Evolutionary conservation across 2,329 filamentous ascomycete species (phyloP).

Genomic region (Sclerotinia sclerotiorum): DNA sequence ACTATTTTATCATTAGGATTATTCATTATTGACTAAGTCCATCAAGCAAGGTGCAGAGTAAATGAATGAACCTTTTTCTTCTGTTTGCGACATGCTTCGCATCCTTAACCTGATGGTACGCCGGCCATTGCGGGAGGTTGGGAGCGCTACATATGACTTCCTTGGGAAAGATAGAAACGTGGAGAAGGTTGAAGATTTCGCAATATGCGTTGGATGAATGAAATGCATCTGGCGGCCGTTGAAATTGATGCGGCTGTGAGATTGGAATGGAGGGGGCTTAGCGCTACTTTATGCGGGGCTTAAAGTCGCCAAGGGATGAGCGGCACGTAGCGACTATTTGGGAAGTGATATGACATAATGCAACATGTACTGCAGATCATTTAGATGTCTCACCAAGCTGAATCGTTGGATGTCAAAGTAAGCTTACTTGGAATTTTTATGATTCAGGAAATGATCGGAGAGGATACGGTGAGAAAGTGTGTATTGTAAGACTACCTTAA

Average conservation of each 20-base stretch:
- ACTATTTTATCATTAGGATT: neutral
- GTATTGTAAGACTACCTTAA: neutral
- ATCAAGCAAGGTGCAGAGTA: neutral
- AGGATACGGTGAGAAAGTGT: neutral
- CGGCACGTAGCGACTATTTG: neutral
- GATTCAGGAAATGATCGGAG: neutral
- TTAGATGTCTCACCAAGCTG: neutral
- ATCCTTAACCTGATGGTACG: constrained; percentile 52
- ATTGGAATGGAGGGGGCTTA: constrained; percentile 2
- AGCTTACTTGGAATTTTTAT: constrained; percentile 2
- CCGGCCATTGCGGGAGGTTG: constrained; percentile 46
- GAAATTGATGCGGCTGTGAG: neutral
- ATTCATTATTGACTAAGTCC: neutral
- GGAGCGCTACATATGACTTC: neutral
- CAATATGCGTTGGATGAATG: neutral
- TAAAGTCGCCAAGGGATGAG: neutral
- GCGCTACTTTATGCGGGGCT: neutral
- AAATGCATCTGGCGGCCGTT: neutral
- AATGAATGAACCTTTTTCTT: constrained; percentile 52
- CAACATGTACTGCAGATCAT: neutral
- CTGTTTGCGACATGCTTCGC: constrained; percentile 51
- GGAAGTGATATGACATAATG: constrained; percentile 17
- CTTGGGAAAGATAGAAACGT: too few relatives aligned
- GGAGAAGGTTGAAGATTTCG: too few relatives aligned
- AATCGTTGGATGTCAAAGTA: neutral